phyloP scores from a whole-genome alignment of 345 rosid genomes.

The Clarkia xantiana region DNA sequence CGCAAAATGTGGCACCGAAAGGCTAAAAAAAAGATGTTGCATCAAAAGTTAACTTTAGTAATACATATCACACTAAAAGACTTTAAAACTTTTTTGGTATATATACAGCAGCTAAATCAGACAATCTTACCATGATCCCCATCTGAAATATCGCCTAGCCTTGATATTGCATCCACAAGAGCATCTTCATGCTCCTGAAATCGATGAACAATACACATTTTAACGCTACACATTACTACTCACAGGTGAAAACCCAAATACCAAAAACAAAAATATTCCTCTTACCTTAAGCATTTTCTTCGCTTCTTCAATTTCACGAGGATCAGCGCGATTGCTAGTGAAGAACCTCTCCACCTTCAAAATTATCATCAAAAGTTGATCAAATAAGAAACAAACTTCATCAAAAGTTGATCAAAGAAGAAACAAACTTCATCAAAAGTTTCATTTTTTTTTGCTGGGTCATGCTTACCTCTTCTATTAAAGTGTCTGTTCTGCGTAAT shows the following conservation, averaged over 20 bases:
- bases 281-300: conserved; percentile 64
- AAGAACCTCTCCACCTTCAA: conserved; percentile 73
- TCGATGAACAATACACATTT: not conserved
- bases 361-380: conserved; percentile 2
- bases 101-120: too few relatives aligned
- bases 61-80: too few relatives aligned
- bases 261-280: not conserved
- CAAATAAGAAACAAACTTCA: not conserved
- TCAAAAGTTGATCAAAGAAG: conserved; percentile 4
- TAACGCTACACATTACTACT: too few relatives aligned
- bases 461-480: conserved; percentile 52
- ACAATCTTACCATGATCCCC: conserved; percentile 43
- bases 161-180: conserved; percentile 55
- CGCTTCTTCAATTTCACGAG: conserved; percentile 67
- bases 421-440: too few relatives aligned
- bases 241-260: too few relatives aligned
- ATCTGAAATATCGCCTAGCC: conserved; percentile 60
- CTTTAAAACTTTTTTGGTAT: too few relatives aligned
- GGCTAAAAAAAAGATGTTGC: too few relatives aligned
- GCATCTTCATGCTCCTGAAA: conserved; percentile 73
- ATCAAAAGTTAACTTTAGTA: too few relatives aligned
- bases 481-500: conserved; percentile 58
- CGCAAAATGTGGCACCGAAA: too few relatives aligned
- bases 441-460: not conserved
- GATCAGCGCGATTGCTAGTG: conserved; percentile 50